Evolutionary conservation across 148 eudicot species (phyloP), one percentile per base, ranked within the genome.

Genomic region (Nyssa sinensis): DNA sequence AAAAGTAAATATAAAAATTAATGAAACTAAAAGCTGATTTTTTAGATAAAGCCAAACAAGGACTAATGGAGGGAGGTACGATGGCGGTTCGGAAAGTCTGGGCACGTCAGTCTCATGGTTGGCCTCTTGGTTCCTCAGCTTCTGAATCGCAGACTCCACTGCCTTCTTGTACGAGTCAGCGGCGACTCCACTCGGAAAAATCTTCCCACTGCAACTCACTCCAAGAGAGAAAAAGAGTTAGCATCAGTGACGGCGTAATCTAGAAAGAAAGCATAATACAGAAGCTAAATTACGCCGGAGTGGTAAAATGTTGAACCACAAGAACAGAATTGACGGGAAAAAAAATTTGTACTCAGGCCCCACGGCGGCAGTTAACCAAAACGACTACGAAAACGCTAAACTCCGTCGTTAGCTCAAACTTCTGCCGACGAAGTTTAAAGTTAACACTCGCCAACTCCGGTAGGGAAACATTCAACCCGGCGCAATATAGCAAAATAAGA

Each of bases 161-260:
- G 96, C 98, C 75, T 93, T 93, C 37, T 81, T 83, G 74, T 93
- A 93, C 71, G 92, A 86, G 57, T 93, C 88, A 1, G 87, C 89
- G 0, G 98, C 92, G 66, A 89, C 34, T 49, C 87, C 88, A 75
- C 98, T 91, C 74, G 98, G 96, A 71, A 82, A 93, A 77, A 93
- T 91, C 79, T 82, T 89, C 34, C 98, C 98, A 60, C 96, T 89
- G 77, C 3, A 49, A 47, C 12, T 13, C 12, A 47, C 14, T 1
- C 2, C 11, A 39, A 10, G 17, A 30, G 3, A 49, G 9, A 37
- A 13, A 16, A 13, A 11, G 57, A 49, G 21, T 49, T 49, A 49
- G 59, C 14, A 2, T 14, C 41, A 37, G 19, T 21, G 17, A 49
- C 21, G 55, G 55, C 14, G 57, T 49, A 49, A 39, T 39, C 44